These are phyloP conservation scores for Verticillium dahliae DNA, from an alignment of 2,329 filamentous ascomycete genomes.

Conservation along the genomic window DNA sequence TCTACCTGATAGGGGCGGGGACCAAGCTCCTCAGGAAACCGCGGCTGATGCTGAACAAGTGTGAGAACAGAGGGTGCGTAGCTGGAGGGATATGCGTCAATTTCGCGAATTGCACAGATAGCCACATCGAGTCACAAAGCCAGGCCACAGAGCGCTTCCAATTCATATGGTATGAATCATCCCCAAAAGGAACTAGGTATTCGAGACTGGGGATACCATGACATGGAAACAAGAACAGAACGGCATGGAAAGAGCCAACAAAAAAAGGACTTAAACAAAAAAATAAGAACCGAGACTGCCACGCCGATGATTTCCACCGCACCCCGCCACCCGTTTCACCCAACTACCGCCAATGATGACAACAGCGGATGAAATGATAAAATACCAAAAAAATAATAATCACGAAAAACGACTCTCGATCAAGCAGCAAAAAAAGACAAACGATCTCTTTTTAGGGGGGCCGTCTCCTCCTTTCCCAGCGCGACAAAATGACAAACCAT, in stretches of 20 bases:
- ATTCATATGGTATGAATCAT: not conserved
- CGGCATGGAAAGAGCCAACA: not conserved
- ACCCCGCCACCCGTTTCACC: not conserved
- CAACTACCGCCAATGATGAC: not conserved
- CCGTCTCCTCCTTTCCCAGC: not conserved
- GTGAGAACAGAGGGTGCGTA: too few species aligned
- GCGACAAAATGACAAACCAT: not conserved
- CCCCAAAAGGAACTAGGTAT: not conserved
- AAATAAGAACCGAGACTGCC: not conserved
- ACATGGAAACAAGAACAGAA: not conserved
- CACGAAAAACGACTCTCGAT: not conserved
- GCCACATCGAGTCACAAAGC: not conserved
- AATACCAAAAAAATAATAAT: too few species aligned
- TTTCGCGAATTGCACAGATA: too few species aligned
- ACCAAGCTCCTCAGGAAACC: too few species aligned
- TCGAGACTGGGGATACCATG: not conserved
- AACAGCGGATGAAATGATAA: not conserved
- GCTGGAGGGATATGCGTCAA: too few species aligned
- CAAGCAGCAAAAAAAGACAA: not conserved
- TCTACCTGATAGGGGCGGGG: not conserved
- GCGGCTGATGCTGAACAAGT: too few species aligned
- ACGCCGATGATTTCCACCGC: not conserved
- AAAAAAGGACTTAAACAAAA: too few species aligned
- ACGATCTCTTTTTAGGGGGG: not conserved
- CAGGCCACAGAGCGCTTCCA: not conserved